Conservation (phyloP, 2,329 filamentous ascomycete genomes). For the Thelonectria discophora region DNA sequence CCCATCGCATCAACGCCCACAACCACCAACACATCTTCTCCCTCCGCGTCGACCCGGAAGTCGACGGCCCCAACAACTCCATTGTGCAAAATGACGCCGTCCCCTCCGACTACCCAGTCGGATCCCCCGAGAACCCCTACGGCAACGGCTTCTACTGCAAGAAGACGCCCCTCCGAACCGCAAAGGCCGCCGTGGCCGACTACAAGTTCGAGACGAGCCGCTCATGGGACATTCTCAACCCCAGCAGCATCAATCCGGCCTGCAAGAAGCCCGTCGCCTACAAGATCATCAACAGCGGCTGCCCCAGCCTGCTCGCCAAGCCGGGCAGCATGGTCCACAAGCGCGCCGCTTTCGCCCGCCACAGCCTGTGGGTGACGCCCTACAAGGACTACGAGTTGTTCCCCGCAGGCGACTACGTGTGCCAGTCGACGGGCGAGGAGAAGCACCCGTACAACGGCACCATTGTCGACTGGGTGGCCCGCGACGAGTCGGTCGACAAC, state of each 20-base stretch:
- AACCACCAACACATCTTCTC: conserved; percentile 78
- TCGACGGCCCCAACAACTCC: conserved; percentile 69
- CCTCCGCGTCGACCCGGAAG: conserved; percentile 70
- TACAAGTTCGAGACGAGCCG: conserved; percentile 82
- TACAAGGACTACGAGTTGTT: conserved; percentile 84
- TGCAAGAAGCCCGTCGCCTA: conserved; percentile 86
- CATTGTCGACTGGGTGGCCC: conserved; percentile 81
- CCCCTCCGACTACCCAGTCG: conserved; percentile 75
- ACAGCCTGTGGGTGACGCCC: conserved; percentile 46
- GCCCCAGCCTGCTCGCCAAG: conserved; percentile 82
- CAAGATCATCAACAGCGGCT: conserved; percentile 89
- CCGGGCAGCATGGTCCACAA: conserved; percentile 86
- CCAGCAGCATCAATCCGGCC: conserved; percentile 81
- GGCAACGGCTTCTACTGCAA: conserved; percentile 91
- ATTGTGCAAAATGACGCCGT: conserved; percentile 81
- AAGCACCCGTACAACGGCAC: conserved; percentile 68
- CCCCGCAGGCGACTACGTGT: conserved; percentile 86
- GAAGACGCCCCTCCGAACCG: conserved; percentile 79
- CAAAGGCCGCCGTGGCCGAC: conserved; percentile 74
- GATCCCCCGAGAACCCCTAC: conserved; percentile 83
- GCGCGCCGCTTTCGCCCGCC: conserved; percentile 82
- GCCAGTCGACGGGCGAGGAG: conserved; percentile 80
- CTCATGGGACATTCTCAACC: conserved; percentile 92
- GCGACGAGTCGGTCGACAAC: conserved; percentile 76
- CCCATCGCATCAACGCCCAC: conserved; percentile 68